A percentile compares a stretch with the other conserved stretches of the same genome.
These are phyloP conservation scores for Balansia obtecta DNA, from an alignment of 2,329 filamentous ascomycete genomes.

Conservation along the genomic window DNA sequence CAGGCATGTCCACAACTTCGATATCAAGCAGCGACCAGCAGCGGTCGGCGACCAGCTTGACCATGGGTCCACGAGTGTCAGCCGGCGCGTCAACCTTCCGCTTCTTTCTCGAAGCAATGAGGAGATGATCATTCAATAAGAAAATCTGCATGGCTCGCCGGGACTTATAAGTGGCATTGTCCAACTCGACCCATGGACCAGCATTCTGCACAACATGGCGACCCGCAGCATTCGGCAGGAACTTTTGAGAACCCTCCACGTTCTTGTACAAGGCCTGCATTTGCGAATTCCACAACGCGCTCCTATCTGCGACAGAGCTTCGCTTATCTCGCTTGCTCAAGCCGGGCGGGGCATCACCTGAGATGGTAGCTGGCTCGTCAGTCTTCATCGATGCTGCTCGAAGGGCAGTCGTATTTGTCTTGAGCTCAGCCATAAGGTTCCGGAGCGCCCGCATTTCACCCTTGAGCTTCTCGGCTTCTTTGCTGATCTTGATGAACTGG, in stretches of 20 bases:
- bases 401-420: constrained; percentile 58
- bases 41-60: constrained; percentile 81
- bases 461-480: constrained; percentile 96
- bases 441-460: constrained; percentile 85
- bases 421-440: constrained; percentile 86
- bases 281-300: constrained; percentile 55
- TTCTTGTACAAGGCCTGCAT: constrained; percentile 80
- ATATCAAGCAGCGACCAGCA: constrained; percentile 93
- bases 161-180: constrained; percentile 95
- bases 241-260: constrained; percentile 97
- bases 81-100: constrained; percentile 61
- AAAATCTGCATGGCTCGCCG: constrained; percentile 82
- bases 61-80: constrained; percentile 39
- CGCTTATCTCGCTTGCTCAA: constrained; percentile 67
- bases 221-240: constrained; percentile 79
- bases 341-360: constrained; percentile 39
- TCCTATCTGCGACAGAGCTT: constrained; percentile 69
- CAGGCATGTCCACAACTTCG: constrained; percentile 79
- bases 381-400: constrained; percentile 43
- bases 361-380: constrained; percentile 33
- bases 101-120: constrained; percentile 87
- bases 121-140: constrained; percentile 83
- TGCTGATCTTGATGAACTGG: constrained; percentile 98
- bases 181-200: constrained; percentile 86
- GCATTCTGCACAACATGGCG: constrained; percentile 91